Evolutionary conservation across 1,139 yeast species (phyloP).

Genomic region (Yamadazyma atlantica): DNA sequence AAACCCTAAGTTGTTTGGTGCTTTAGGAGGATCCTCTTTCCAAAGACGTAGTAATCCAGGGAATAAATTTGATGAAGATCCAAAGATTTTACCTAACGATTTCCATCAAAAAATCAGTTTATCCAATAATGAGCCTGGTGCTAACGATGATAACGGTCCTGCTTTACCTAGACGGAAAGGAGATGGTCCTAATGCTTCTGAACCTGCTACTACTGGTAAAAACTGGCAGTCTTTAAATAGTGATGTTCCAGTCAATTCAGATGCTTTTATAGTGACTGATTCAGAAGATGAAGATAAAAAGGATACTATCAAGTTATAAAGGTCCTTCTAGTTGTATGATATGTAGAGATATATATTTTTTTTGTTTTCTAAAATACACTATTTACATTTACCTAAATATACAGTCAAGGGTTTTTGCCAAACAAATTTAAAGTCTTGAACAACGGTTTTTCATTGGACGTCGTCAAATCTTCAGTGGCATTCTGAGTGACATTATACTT

Average conservation of each 20-base stretch:
- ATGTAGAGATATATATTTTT: slow-evolving; percentile 1
- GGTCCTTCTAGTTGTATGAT: neutral
- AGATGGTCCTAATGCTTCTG: slow-evolving; percentile 13
- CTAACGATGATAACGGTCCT: slow-evolving; percentile 36
- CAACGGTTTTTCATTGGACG: slow-evolving; percentile 20
- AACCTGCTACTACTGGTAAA: slow-evolving; percentile 16
- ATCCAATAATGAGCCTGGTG: slow-evolving; percentile 19
- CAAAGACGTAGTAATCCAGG: slow-evolving; percentile 22
- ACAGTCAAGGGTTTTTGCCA: slow-evolving; percentile 6
- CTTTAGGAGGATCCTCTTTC: slow-evolving; percentile 47
- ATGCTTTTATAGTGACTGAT: slow-evolving; percentile 76
- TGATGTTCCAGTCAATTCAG: slow-evolving; percentile 59
- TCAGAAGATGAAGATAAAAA: slow-evolving; percentile 65
- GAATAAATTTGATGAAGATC: slow-evolving; percentile 52
- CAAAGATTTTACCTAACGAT: slow-evolving; percentile 51
- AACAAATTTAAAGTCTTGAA: slow-evolving; percentile 30
- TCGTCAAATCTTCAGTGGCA: slow-evolving; percentile 8
- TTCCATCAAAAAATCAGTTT: slow-evolving; percentile 56
- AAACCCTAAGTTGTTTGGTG: slow-evolving; percentile 45
- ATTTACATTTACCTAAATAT: slow-evolving; percentile 12
- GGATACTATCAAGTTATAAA: slow-evolving; percentile 11
- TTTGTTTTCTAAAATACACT: slow-evolving; percentile 15
- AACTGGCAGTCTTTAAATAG: slow-evolving; percentile 62
- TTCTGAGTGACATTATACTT: slow-evolving; percentile 20
- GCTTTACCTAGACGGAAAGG: slow-evolving; percentile 13